phyloP scores from a whole-genome alignment of 1,284 basidiomycete genomes.

The Lentinus polychrous region DNA sequence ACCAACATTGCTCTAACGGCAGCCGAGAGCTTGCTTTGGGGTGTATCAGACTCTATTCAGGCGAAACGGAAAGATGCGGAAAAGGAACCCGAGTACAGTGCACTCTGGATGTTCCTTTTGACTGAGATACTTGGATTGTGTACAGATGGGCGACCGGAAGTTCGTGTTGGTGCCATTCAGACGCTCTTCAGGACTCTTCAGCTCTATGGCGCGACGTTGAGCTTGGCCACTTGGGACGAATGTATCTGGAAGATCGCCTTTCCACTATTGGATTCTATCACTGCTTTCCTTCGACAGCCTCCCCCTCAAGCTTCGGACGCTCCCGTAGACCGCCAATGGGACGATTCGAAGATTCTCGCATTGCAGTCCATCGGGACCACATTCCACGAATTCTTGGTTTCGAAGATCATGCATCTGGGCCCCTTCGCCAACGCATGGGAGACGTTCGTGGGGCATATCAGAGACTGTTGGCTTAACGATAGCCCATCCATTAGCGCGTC shows the following conservation, averaged over 20 bases:
- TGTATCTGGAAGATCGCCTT: constrained; percentile 88
- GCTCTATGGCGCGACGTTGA: constrained; percentile 83
- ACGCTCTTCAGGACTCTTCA: constrained; percentile 93
- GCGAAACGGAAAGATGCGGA: constrained; percentile 63
- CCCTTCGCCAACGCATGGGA: constrained; percentile 70
- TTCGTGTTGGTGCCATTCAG: constrained; percentile 89
- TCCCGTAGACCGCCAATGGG: constrained; percentile 44
- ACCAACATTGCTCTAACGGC: constrained; percentile 95
- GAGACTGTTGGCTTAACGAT: constrained; percentile 64
- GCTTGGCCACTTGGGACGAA: constrained; percentile 77
- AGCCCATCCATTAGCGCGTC: constrained; percentile 69
- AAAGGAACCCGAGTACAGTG: constrained; percentile 65
- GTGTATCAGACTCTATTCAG: constrained; percentile 89
- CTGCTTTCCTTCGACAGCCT: constrained; percentile 42
- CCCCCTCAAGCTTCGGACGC: constrained; percentile 8
- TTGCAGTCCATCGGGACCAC: constrained; percentile 81
- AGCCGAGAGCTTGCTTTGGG: constrained; percentile 85
- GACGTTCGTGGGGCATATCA: constrained; percentile 62
- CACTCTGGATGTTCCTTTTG: constrained; percentile 89
- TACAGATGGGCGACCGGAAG: constrained; percentile 78
- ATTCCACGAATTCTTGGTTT: constrained; percentile 71
- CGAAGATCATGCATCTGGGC: constrained; percentile 66
- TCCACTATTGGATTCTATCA: constrained; percentile 77
- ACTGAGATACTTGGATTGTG: constrained; percentile 80
- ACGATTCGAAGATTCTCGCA: constrained; percentile 85